phyloP scores from a whole-genome alignment of 257 asterid species.

The Lithospermum erythrorhizon region DNA sequence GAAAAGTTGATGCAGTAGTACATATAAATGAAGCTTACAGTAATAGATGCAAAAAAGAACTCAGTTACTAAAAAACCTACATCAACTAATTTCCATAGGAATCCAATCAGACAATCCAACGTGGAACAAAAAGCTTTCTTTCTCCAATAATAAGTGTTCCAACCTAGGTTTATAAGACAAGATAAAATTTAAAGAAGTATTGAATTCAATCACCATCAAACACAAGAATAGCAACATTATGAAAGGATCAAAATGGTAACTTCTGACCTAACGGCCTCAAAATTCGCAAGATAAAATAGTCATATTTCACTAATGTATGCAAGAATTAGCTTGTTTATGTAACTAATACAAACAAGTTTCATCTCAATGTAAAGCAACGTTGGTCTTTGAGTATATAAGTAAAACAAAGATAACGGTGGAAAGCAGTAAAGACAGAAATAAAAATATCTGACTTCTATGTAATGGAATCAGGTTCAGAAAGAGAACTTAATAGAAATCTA shows the following conservation, averaged over 20 bases:
- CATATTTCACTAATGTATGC: not conserved
- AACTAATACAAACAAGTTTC: slow-evolving; percentile 1
- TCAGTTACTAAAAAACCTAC: not conserved
- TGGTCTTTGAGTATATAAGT: not conserved
- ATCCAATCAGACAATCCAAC: not conserved
- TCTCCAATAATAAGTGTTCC: not conserved
- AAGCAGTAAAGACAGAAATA: not conserved
- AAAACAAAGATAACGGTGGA: not conserved
- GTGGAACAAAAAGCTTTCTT: not conserved
- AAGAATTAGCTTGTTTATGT: not conserved
- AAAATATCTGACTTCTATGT: not conserved
- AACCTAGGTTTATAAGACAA: not conserved
- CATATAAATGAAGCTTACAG: not conserved
- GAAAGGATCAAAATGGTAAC: not conserved
- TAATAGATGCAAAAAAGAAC: not conserved
- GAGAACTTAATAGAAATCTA: slow-evolving; percentile 9
- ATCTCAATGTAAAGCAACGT: not conserved
- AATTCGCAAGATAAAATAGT: not conserved
- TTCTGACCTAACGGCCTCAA: not conserved
- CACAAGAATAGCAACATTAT: no score
- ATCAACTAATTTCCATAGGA: not conserved
- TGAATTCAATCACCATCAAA: not conserved
- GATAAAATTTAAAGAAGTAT: not conserved
- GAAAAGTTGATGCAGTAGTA: not conserved
- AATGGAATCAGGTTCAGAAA: slow-evolving; percentile 12